Percentiles rank a stretch among this genome's conserved stretches.
These are phyloP conservation scores for Narthecium ossifragum DNA, from an alignment of 106 monocot genomes.

Conservation along the genomic window DNA sequence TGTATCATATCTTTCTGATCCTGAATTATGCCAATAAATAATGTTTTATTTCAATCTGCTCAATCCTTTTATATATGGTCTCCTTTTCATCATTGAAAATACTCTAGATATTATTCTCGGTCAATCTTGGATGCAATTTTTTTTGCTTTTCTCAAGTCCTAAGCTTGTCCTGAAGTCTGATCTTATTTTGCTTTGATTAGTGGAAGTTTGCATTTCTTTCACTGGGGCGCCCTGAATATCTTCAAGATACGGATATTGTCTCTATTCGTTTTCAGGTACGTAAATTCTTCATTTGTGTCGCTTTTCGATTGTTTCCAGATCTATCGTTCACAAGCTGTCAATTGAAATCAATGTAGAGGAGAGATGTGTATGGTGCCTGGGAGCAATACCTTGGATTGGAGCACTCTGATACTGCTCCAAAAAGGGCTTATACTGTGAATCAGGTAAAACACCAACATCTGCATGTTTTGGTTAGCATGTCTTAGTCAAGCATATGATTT, in stretches of 20 bases:
- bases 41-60: no score
- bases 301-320: not conserved
- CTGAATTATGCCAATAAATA: no score
- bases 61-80: no score
- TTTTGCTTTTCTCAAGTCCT: no score
- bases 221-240: slow-evolving; percentile 86
- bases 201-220: slow-evolving; percentile 97
- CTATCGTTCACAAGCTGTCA: not conserved
- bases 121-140: no score
- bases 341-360: slow-evolving; percentile 31
- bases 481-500: not conserved
- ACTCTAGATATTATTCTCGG: no score
- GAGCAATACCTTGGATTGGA: slow-evolving; percentile 98
- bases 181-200: slow-evolving; percentile 19
- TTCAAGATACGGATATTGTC: slow-evolving; percentile 76
- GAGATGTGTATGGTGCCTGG: slow-evolving; percentile 97
- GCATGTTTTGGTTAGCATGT: no score
- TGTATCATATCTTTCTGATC: no score
- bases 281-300: no score
- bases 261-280: slow-evolving; percentile 74
- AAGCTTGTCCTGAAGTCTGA: not conserved
- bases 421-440: slow-evolving; percentile 64
- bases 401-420: slow-evolving; percentile 85
- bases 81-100: no score
- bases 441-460: slow-evolving; percentile 52